Conservation (phyloP, 2,329 filamentous ascomycete species). For the Fusarium torreyae region DNA sequence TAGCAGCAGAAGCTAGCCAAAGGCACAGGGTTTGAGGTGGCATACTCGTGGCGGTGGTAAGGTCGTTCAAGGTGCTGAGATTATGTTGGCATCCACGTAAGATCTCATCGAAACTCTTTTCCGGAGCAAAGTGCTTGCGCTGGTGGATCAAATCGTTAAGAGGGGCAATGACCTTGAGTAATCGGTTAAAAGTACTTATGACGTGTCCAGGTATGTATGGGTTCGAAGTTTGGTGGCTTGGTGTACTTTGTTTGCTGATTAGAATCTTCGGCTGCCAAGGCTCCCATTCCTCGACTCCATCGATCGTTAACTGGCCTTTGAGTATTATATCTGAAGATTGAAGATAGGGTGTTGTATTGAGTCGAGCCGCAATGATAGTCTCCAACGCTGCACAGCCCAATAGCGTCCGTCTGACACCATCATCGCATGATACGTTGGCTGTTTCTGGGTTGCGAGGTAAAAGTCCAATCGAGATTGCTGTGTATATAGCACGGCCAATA, state of each 20-base stretch:
- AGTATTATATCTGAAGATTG: not conserved
- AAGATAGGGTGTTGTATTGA: not conserved
- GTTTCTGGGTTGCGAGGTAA: not conserved
- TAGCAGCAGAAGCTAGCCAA: not conserved
- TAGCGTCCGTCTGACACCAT: not conserved
- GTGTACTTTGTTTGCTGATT: rapidly evolving
- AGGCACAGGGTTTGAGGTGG: slow-evolving; percentile 4
- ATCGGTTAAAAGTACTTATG: slow-evolving; percentile 7
- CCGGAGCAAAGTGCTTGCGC: rapidly evolving
- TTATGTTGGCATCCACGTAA: not conserved
- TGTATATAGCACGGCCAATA: not conserved
- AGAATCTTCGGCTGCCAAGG: slow-evolving; percentile 12
- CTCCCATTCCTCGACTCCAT: slow-evolving; percentile 20
- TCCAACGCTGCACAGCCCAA: slow-evolving; percentile 3
- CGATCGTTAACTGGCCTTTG: not conserved
- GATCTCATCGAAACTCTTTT: not conserved
- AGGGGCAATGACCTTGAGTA: not conserved
- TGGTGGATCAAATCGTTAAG: not conserved
- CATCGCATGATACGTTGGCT: rapidly evolving
- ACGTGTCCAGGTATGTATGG: slow-evolving; percentile 10
- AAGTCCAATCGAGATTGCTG: not conserved
- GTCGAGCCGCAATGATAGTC: not conserved
- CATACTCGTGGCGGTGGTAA: not conserved
- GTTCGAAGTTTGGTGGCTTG: not conserved
- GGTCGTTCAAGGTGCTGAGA: rapidly evolving